Conservation (phyloP, 2,329 filamentous ascomycete genomes). For the Celoporthe dispersa region DNA sequence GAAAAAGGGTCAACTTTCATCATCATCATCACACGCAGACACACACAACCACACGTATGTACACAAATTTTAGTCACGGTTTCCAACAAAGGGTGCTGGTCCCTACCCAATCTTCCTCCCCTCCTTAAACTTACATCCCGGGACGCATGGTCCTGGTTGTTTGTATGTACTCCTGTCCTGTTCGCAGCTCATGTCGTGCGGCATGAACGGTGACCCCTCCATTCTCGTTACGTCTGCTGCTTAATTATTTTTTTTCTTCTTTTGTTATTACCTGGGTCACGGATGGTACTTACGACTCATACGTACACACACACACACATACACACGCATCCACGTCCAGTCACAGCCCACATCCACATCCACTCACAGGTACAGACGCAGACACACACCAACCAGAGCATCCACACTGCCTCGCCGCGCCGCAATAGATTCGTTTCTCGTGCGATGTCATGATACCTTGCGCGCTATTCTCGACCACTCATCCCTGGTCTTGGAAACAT, state of each 20-base stretch:
- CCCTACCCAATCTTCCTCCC: background rate
- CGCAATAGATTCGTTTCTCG: constrained; percentile 2
- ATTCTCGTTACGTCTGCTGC: background rate
- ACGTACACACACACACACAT: background rate
- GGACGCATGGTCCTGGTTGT: background rate
- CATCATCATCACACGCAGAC: background rate
- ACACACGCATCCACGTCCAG: background rate
- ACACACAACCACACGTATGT: no score
- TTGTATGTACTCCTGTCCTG: background rate
- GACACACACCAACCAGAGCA: background rate
- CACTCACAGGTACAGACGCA: background rate
- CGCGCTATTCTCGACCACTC: background rate
- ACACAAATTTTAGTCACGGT: background rate
- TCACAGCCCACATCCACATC: background rate
- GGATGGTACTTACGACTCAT: constrained; percentile 16
- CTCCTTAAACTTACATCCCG: background rate
- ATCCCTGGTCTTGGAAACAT: background rate
- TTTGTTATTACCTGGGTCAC: constrained; percentile 1
- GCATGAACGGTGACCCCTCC: background rate
- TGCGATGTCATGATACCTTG: constrained; percentile 1
- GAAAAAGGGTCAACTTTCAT: background rate
- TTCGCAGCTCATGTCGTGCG: background rate
- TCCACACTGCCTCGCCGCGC: background rate
- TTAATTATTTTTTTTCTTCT: background rate
- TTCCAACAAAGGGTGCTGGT: background rate